Base-by-base conservation (phyloP, 23 red algal species). In the Pyropia haitanensis region DNA sequence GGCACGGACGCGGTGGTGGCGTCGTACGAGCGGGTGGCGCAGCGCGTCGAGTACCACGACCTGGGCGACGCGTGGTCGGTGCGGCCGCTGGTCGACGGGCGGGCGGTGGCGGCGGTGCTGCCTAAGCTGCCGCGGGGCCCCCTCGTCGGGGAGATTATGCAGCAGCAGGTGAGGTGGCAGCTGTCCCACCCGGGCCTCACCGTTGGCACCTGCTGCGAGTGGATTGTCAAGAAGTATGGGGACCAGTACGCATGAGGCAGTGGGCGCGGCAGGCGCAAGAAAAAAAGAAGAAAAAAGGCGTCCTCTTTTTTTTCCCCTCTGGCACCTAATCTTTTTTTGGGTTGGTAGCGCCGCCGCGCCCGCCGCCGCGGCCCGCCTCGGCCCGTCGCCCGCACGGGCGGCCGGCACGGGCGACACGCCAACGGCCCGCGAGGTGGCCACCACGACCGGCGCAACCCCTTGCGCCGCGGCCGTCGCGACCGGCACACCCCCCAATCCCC, bases 21-120 rank as follows among this genome's bases (percentile, higher is more conserved):
- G 9, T 56, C 49, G 14, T 88, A 88, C 58, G 14, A 32, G 12
- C 29, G 32, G n/a, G 73, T 88, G 65, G 54, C 44, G n/a, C 60
- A 71, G 51, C 57, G 67, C 27, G 65, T 92, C 30, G 70, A 77
- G 28, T 34, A 60, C 16, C 46, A 71, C 49, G 77, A 68, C 22
- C 46, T 94, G 2, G 78, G 73, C 55, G 71, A 76, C 1, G 79
- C 80, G 21, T 78, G 79, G 56, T 46, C 84, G 29, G 57, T 85
- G 68, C 63, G 70, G 34, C 88, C 88, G 20, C 65, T 94, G 23
- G 28, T 94, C 21, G 64, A 83, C 64, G 88, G 88, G 29, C 75
- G 64, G 49, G 39, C 57, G 64, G 28, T 94, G 49, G 31, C 70
- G 20, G 61, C 64, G 61, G 57, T 94, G 65, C 60, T 94, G 20